phyloP scores from a whole-genome alignment of 345 rosid genomes.

The Salix dunnii region DNA sequence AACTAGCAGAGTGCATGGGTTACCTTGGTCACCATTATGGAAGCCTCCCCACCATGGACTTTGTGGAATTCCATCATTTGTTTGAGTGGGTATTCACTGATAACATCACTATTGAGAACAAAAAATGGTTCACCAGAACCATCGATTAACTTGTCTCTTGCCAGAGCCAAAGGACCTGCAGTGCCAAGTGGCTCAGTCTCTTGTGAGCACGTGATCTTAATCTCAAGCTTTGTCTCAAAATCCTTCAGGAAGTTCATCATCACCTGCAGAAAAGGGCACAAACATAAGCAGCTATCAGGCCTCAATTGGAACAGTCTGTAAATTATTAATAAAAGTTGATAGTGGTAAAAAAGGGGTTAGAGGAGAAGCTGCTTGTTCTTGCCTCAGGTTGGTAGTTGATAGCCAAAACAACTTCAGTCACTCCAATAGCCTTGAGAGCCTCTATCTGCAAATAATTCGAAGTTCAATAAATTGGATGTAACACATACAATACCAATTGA shows the following conservation, averaged over 20 bases:
- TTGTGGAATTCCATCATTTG: constrained; percentile 87
- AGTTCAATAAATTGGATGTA: not conserved
- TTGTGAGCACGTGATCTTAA: constrained; percentile 91
- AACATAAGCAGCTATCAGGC: not conserved
- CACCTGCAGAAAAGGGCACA: constrained; percentile 41
- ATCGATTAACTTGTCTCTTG: constrained; percentile 82
- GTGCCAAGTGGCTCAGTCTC: constrained; percentile 99
- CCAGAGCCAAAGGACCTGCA: constrained; percentile 97
- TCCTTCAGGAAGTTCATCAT: constrained; percentile 93
- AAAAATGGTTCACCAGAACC: constrained; percentile 87
- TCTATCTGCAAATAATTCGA: constrained; percentile 55
- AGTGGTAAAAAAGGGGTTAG: not conserved
- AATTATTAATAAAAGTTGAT: not conserved
- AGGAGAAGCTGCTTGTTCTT: constrained; percentile 2
- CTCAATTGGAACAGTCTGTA: not conserved
- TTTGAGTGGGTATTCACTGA: constrained; percentile 84
- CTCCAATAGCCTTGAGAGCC: constrained; percentile 95
- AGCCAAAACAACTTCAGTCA: constrained; percentile 93
- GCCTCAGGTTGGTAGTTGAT: constrained; percentile 98
- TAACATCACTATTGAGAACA: constrained; percentile 99
- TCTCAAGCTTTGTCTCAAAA: constrained; percentile 80
- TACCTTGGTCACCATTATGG: constrained; percentile 99
- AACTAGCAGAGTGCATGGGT: not conserved
- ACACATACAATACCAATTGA: not conserved
- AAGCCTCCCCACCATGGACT: constrained; percentile 94